These are phyloP conservation scores for Akanthomyces muscarius DNA, from an alignment of 2,329 filamentous ascomycete genomes.

Conservation along the genomic window DNA sequence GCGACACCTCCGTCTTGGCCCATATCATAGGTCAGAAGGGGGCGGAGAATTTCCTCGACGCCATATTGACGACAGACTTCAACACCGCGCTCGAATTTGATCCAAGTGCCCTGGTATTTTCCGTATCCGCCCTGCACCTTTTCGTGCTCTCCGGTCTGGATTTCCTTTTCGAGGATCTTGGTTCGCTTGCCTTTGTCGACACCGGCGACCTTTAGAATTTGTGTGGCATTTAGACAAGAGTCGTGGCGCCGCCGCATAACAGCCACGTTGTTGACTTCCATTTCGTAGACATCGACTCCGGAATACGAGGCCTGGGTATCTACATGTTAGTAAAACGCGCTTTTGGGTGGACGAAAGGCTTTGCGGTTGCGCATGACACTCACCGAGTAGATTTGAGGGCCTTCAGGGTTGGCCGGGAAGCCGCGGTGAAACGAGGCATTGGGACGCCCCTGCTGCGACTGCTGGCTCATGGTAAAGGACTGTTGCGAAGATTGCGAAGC, in stretches of 20 bases:
- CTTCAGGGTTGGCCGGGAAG: conserved; percentile 35
- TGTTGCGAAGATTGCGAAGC: conserved; percentile 53
- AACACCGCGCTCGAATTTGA: conserved; percentile 85
- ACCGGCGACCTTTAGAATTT: conserved; percentile 95
- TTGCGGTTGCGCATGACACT: conserved; percentile 22
- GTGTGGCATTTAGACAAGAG: conserved; percentile 95
- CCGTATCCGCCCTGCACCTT: conserved; percentile 98
- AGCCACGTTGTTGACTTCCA: conserved; percentile 89
- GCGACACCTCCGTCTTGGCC: conserved; percentile 68
- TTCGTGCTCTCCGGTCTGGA: conserved; percentile 91
- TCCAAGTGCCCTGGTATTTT: conserved; percentile 99
- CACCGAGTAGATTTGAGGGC: conserved; percentile 61
- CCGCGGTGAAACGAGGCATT: conserved; percentile 34
- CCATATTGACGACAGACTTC: conserved; percentile 82
- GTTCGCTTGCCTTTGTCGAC: conserved; percentile 97
- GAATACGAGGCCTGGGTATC: conserved; percentile 74
- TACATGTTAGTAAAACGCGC: conserved; percentile 8
- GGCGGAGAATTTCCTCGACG: conserved; percentile 71
- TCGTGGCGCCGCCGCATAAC: conserved; percentile 95
- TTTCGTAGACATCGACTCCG: conserved; percentile 94
- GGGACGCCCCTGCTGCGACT: conserved; percentile 40
- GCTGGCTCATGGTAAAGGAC: conserved; percentile 55
- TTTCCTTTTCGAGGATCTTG: conserved; percentile 97
- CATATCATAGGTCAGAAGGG: conserved; percentile 77
- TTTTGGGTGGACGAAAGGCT: neutral